phyloP scores from a whole-genome alignment of 176 grass and related monocot genomes.

The Dendrocalamus sinicus region DNA sequence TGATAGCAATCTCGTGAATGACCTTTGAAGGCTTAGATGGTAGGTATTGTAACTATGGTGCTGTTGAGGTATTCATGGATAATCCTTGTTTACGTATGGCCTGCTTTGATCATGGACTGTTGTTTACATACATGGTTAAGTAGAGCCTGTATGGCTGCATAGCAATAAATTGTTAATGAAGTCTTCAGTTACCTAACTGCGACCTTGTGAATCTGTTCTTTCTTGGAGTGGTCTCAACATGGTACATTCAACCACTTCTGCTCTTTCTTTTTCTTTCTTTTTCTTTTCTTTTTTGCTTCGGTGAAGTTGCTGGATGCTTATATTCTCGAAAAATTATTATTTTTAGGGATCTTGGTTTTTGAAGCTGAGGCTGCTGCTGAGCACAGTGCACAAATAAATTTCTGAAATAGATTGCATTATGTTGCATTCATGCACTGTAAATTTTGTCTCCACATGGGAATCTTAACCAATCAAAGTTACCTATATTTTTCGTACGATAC shows the following conservation, averaged over 20 bases:
- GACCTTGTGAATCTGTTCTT: not conserved
- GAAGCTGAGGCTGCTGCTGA: not conserved
- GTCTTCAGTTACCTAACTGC: not conserved
- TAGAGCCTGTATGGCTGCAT: not conserved
- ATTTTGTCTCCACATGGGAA: not conserved
- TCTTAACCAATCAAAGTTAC: not conserved
- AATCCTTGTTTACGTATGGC: conserved; percentile 3
- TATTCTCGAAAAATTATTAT: not conserved
- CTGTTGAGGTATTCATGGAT: not conserved
- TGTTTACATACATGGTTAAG: not conserved
- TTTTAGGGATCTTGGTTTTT: conserved; percentile 12
- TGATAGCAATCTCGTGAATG: not conserved
- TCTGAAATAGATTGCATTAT: not conserved
- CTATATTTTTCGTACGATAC: not conserved
- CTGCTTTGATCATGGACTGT: not conserved
- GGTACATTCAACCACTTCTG: not conserved
- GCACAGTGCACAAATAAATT: not conserved
- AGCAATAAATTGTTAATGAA: not conserved
- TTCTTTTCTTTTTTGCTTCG: not conserved
- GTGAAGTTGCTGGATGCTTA: not conserved
- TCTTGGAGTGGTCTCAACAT: not conserved
- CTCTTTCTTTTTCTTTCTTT: not conserved
- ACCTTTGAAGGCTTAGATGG: not conserved
- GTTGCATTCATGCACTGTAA: not conserved
- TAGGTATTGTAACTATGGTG: not conserved